phyloP scores from a whole-genome alignment of 1,139 yeast species.

The Pichia sp. region DNA sequence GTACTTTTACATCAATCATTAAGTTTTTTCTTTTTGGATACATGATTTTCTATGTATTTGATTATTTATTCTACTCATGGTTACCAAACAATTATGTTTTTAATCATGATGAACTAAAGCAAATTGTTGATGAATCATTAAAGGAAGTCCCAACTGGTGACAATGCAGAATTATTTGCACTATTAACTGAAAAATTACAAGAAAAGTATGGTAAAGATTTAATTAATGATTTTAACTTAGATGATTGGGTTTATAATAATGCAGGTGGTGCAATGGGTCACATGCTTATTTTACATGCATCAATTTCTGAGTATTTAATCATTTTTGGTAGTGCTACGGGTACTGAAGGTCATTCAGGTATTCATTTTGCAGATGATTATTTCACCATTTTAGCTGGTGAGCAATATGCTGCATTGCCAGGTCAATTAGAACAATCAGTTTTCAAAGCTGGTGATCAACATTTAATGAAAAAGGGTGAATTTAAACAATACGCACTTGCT shows the following conservation, averaged over 20 bases:
- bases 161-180: slow-evolving; percentile 54
- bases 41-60: slow-evolving; percentile 32
- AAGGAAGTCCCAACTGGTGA: slow-evolving; percentile 51
- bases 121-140: slow-evolving; percentile 45
- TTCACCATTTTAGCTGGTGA: slow-evolving; percentile 82
- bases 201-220: slow-evolving; percentile 54
- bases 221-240: slow-evolving; percentile 61
- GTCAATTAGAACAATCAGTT: slow-evolving; percentile 53
- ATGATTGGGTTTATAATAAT: slow-evolving; percentile 92
- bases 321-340: slow-evolving; percentile 86
- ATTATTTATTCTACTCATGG: slow-evolving; percentile 51
- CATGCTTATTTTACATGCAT: slow-evolving; percentile 92
- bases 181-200: slow-evolving; percentile 54
- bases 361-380: slow-evolving; percentile 94
- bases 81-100: slow-evolving; percentile 61
- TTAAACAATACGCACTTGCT: slow-evolving; percentile 84
- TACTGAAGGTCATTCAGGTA: slow-evolving; percentile 93
- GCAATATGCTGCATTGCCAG: slow-evolving; percentile 65
- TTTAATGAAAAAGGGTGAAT: slow-evolving; percentile 63
- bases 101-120: slow-evolving; percentile 40
- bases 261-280: slow-evolving; percentile 99
- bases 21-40: slow-evolving; percentile 22
- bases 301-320: slow-evolving; percentile 87
- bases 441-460: slow-evolving; percentile 81
- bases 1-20: slow-evolving; percentile 11